phyloP scores from a whole-genome alignment of 2,329 filamentous ascomycete genomes.

The Hirsutella rhossiliensis region DNA sequence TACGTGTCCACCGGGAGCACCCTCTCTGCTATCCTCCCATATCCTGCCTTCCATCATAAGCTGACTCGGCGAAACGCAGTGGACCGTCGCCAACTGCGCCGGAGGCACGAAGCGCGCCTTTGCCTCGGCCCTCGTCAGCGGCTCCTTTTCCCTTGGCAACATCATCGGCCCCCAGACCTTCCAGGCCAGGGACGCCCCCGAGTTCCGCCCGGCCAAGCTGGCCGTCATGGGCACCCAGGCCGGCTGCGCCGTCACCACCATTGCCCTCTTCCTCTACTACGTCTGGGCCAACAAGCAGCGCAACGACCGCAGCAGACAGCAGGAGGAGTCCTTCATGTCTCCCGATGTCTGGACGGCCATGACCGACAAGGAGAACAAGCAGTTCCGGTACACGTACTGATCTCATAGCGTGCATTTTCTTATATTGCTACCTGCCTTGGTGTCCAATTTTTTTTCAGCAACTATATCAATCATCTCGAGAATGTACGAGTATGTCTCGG shows the following conservation, averaged over 20 bases:
- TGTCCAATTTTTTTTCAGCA: too few relatives aligned
- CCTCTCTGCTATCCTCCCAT: too few relatives aligned
- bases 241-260: slow-evolving; percentile 27
- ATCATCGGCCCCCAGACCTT: slow-evolving; percentile 47
- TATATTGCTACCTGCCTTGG: too few relatives aligned
- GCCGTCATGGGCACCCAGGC: slow-evolving; percentile 40
- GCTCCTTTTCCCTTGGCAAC: slow-evolving; percentile 40
- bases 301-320: slow-evolving; percentile 14
- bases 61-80: slow-evolving; percentile 13
- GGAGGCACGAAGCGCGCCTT: slow-evolving; percentile 41
- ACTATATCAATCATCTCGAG: too few relatives aligned
- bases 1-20: too few relatives aligned
- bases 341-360: slow-evolving; percentile 33
- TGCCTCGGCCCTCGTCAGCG: slow-evolving; percentile 34
- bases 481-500: too few relatives aligned
- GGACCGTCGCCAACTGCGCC: slow-evolving; percentile 37
- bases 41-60: background rate
- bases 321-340: slow-evolving; percentile 27
- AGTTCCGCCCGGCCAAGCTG: slow-evolving; percentile 41
- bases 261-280: slow-evolving; percentile 37
- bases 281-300: slow-evolving; percentile 32
- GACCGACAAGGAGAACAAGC: slow-evolving; percentile 46
- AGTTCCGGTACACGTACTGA: slow-evolving; percentile 39
- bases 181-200: slow-evolving; percentile 35
- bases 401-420: background rate